Base-by-base conservation (phyloP, 106 monocot genomes). In the Dendrobium huoshanense region DNA sequence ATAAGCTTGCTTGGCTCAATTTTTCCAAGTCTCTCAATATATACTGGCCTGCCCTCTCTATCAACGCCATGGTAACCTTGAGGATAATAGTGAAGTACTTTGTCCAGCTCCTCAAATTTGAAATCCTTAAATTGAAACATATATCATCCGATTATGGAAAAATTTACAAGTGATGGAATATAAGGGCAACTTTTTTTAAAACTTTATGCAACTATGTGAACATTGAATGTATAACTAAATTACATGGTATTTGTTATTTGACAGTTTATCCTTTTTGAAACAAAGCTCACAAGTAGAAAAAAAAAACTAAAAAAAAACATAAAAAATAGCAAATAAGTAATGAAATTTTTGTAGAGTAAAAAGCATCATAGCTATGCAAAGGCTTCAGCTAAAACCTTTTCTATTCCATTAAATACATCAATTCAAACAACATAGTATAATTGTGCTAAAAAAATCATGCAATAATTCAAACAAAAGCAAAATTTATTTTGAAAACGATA, bases 11-110 rank as follows among this genome's bases (percentile, higher is more conserved):
- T 87, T 40, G 95, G 93, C 55, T 99, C 98, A 65, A 95, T 93
- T 83, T 88, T 90, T 72, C 95, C 94, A 49, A 99, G 88, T 77
- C 86, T 91, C 87, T 99, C 98, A 76, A 99, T 90, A 65, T 99
- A 99, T 2, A 99, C 84, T 20, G 98, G 98, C 73, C 98, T 92
- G 75, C 98, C 98, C n/a, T 91, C 95, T 81, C 82, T 92, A 77
- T 99, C 98, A 55, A 95, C 88, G 84, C 98, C 98, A 92, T 99
- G 98, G 74, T 99, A 95, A 6, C 95, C 89, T 67, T 99, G 98
- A 43, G 98, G 98, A 83, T 99, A 99, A 64, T 93, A 85, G 2
- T 51, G 83, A 77, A 93, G 82, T 41, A 99, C 98, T 75, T 99
- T 89, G 19, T 90, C 89, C 24, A 99, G 84, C 76, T 99, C 98